Evolutionary conservation across 2,329 filamentous ascomycete genomes (phyloP).

Genomic region (Parascedosporium putredinis): DNA sequence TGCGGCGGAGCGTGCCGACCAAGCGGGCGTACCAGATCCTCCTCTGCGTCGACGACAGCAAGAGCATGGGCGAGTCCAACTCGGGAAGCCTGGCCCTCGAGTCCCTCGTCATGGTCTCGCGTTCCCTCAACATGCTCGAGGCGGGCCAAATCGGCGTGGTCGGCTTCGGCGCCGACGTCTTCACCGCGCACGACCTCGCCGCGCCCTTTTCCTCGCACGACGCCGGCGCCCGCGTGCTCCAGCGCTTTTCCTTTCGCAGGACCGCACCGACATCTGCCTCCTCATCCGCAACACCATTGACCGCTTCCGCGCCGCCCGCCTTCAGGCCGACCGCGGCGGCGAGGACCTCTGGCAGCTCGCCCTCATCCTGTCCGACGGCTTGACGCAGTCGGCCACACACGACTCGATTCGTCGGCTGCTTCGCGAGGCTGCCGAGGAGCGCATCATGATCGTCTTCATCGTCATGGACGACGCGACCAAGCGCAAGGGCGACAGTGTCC

Average conservation of each 20-base stretch:
- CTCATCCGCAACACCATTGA: slow-evolving; percentile 70
- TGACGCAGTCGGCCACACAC: slow-evolving; percentile 74
- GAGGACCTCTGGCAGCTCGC: slow-evolving; percentile 90
- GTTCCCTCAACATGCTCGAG: slow-evolving; percentile 83
- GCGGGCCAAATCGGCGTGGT: slow-evolving; percentile 87
- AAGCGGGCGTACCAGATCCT: slow-evolving; percentile 96
- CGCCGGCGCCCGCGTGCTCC: slow-evolving; percentile 12
- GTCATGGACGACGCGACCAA: slow-evolving; percentile 63
- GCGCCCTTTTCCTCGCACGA: slow-evolving; percentile 60
- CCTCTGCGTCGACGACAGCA: slow-evolving; percentile 91
- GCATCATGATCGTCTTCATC: slow-evolving; percentile 97
- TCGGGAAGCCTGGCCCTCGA: slow-evolving; percentile 79
- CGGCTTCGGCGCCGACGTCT: slow-evolving; percentile 76
- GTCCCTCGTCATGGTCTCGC: slow-evolving; percentile 83
- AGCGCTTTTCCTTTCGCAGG: slow-evolving; percentile 77
- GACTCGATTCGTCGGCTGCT: slow-evolving; percentile 73
- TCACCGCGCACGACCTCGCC: slow-evolving; percentile 73
- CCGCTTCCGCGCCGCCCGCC: slow-evolving; percentile 67
- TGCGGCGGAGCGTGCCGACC: slow-evolving; percentile 81
- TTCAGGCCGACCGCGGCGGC: slow-evolving; percentile 35
- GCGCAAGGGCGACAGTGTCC: slow-evolving; percentile 50
- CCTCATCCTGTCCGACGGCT: slow-evolving; percentile 84
- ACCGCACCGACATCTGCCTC: slow-evolving; percentile 72
- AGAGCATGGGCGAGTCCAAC: slow-evolving; percentile 76
- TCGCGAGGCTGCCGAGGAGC: slow-evolving; percentile 78